Evolutionary conservation across 345 rosid genomes (phyloP).

Genomic region (Citrus australasica): DNA sequence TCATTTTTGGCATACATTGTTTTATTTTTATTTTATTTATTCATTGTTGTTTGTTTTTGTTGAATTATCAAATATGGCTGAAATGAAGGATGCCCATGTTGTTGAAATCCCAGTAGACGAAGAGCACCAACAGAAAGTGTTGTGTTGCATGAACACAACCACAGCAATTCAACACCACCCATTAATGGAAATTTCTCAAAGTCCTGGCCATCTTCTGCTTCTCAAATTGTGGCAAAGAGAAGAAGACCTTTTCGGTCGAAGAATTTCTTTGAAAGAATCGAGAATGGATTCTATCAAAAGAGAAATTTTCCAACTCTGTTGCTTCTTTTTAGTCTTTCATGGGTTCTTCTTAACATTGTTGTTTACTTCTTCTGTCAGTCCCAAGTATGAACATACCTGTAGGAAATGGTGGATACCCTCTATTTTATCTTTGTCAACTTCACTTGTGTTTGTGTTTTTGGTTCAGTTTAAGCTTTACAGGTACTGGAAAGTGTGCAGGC

Average conservation of each 20-base stretch:
- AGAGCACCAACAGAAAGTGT: conserved; percentile 55
- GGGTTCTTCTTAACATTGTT: conserved; percentile 61
- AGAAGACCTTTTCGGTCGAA: conserved; percentile 55
- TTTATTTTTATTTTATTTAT: not conserved
- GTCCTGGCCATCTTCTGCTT: conserved; percentile 93
- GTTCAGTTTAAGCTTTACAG: conserved; percentile 69
- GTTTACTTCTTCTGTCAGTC: conserved; percentile 48
- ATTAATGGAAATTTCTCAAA: conserved; percentile 71
- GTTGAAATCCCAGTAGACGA: conserved; percentile 83
- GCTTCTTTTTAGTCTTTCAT: conserved; percentile 67
- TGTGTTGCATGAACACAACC: conserved; percentile 30
- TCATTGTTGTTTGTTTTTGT: not conserved
- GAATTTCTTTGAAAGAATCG: conserved; percentile 50
- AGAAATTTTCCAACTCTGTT: conserved; percentile 82
- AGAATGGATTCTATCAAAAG: conserved; percentile 73
- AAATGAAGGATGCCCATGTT: conserved; percentile 59
- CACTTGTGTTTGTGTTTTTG: conserved; percentile 60
- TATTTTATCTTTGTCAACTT: conserved; percentile 47
- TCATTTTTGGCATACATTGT: conserved; percentile 10
- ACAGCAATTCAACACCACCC: conserved; percentile 87
- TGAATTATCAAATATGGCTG: conserved; percentile 37
- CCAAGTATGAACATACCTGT: conserved; percentile 26
- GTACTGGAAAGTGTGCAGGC: conserved; percentile 70
- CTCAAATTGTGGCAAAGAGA: conserved; percentile 95
- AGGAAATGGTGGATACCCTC: conserved; percentile 89